phyloP scores from a whole-genome alignment of 352 stramenopile species.

The Phytophthora pinifolia region DNA sequence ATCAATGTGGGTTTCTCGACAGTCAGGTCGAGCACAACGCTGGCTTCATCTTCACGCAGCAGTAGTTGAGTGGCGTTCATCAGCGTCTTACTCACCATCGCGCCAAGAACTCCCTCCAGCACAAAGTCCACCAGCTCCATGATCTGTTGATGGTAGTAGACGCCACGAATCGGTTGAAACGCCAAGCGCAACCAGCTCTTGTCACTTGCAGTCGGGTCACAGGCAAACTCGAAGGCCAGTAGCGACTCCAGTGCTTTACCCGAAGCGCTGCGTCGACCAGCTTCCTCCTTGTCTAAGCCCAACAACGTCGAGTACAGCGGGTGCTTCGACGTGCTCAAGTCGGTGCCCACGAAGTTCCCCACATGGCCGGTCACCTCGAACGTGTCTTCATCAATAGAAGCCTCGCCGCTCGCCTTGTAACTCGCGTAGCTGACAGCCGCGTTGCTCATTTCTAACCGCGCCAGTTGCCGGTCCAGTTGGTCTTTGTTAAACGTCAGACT shows the following conservation, averaged over 20 bases:
- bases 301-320: conserved; percentile 64
- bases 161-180: conserved; percentile 67
- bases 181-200: conserved; percentile 50
- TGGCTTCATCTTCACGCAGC: conserved; percentile 61
- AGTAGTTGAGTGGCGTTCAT: conserved; percentile 72
- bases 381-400: conserved; percentile 18
- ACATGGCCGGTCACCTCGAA: conserved; percentile 46
- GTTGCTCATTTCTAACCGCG: conserved; percentile 61
- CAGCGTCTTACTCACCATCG: conserved; percentile 71
- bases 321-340: conserved; percentile 75
- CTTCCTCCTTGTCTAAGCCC: conserved; percentile 49
- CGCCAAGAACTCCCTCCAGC: conserved; percentile 76
- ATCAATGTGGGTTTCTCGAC: conserved; percentile 66
- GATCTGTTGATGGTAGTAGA: conserved; percentile 88
- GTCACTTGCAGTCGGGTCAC: conserved; percentile 23
- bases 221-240: conserved; percentile 29
- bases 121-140: conserved; percentile 83
- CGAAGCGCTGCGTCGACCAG: conserved; percentile 4
- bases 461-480: conserved; percentile 61
- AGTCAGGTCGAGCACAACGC: conserved; percentile 50
- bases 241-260: conserved; percentile 19
- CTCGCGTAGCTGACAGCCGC: conserved; percentile 47
- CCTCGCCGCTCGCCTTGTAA: conserved; percentile 17
- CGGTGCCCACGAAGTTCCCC: conserved; percentile 72
- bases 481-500: conserved; percentile 87